These are phyloP conservation scores for Parasitella parasitica DNA, from an alignment of 371 early-diverging fungal genomes.

Conservation along the genomic window DNA sequence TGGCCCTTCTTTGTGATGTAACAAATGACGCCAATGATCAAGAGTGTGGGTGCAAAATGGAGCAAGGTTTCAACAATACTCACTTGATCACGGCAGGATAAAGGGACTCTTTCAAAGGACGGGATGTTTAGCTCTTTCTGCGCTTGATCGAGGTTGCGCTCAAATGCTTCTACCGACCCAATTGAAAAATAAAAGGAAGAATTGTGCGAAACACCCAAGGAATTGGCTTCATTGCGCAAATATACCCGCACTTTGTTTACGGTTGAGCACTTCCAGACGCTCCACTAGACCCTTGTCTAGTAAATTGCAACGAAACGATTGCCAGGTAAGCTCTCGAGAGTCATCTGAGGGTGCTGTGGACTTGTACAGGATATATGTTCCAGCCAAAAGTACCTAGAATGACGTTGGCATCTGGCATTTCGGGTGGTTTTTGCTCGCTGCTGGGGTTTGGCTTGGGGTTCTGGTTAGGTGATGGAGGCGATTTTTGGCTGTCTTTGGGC, in stretches of 20 bases:
- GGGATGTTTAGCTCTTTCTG: conserved; percentile 92
- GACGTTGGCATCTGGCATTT: conserved; percentile 17
- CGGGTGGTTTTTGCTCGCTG: too few species aligned
- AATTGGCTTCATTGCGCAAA: conserved; percentile 69
- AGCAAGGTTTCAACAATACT: conserved; percentile 69
- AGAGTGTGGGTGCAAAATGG: conserved; percentile 91
- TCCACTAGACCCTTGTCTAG: conserved; percentile 94
- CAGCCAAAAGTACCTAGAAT: conserved; percentile 51
- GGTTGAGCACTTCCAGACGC: conserved; percentile 84
- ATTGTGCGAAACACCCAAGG: conserved; percentile 38
- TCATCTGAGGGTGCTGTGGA: conserved; percentile 48
- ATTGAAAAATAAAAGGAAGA: conserved; percentile 79
- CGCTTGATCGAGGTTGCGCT: conserved; percentile 86
- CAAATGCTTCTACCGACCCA: conserved; percentile 95
- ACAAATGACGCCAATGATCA: conserved; percentile 84
- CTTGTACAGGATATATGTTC: conserved; percentile 57
- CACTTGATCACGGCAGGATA: conserved; percentile 81
- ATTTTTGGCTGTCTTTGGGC: conserved; percentile 13
- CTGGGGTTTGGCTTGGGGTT: background rate
- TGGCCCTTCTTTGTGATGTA: conserved; percentile 83
- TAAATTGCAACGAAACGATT: conserved; percentile 85
- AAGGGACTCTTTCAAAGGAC: conserved; percentile 85
- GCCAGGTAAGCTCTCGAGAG: conserved; percentile 83
- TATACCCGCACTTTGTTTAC: conserved; percentile 78
- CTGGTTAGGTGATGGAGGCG: background rate